phyloP scores from a whole-genome alignment of 2,329 filamentous ascomycete species.

The Ophiostoma tasmaniense region DNA sequence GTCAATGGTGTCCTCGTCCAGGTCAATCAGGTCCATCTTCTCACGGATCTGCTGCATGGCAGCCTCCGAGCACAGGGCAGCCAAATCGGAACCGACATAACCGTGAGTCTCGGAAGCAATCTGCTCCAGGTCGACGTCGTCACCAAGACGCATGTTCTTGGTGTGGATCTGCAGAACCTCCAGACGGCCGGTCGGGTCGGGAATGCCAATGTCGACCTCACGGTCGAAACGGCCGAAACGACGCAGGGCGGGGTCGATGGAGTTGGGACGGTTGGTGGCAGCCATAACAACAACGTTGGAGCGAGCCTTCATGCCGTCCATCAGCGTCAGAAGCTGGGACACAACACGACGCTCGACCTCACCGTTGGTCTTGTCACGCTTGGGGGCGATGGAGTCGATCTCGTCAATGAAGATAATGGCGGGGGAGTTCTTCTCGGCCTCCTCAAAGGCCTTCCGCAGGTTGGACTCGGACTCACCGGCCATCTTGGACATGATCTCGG shows the following conservation, averaged over 20 bases:
- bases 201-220: constrained; percentile 96
- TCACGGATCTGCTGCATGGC: constrained; percentile 99
- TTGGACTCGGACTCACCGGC: constrained; percentile 98
- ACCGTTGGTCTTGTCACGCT: constrained; percentile 99
- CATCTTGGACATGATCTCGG: constrained; percentile 99
- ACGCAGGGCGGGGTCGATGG: constrained; percentile 92
- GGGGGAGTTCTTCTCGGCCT: constrained; percentile 98
- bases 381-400: constrained; percentile 97
- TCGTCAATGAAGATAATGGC: constrained; percentile 99
- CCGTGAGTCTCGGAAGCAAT: constrained; percentile 97
- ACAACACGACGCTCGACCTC: constrained; percentile 98
- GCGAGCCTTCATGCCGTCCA: constrained; percentile 99
- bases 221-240: constrained; percentile 98
- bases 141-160: constrained; percentile 99
- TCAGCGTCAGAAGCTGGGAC: constrained; percentile 87
- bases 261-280: constrained; percentile 97
- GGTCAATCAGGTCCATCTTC: constrained; percentile 99
- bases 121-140: constrained; percentile 93
- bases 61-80: constrained; percentile 95
- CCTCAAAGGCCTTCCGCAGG: constrained; percentile 96
- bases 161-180: constrained; percentile 99
- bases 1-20: constrained; percentile 98
- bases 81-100: constrained; percentile 97
- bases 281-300: constrained; percentile 99
- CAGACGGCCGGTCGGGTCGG: constrained; percentile 93